Evolutionary conservation across 202 grass and related monocot species (phyloP), one percentile per base, ranked within the genome.

Genomic region (Schoenoplectus triqueter): DNA sequence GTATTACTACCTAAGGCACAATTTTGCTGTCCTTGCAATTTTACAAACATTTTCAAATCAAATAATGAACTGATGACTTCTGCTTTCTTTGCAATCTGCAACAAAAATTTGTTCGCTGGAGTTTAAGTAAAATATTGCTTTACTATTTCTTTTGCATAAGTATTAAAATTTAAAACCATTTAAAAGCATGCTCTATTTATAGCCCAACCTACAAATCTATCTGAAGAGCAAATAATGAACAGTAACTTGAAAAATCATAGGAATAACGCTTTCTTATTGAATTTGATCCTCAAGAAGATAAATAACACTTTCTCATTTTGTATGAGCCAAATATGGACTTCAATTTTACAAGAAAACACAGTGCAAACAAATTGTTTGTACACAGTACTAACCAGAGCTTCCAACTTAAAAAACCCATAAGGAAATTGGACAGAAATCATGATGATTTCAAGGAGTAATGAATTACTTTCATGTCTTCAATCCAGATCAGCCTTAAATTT

Each of bases 211-310:
- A 70, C 1, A 13, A 46, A 46, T 46, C 13, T 46, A 46, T 14
- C 13, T 70, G 11, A 46, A 42, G 21, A 13, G 3, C 65, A 13
- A 42, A 68, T 13, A 31, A 68, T 41, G 39, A 68, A 2, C 39
- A 2, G 4, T 42, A 68, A 0, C 45, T 45, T 69, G 41, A 45
- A 69, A 4, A 45, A 15, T 6, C 40, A 45, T 44, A 42, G 10
- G 65, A 69, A 69, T n/a, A 42, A 73, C 46, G 11, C 71, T 42
- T 78, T 78, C 54, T 14, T 22, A 76, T 76, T 56, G 50, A 10
- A 39, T 1, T 15, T 6, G 11, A 71, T 76, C 9, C 49, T n/a
- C 5, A 10, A 75, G 20, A 45, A n/a, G 4, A n/a, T 6, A 11
- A 45, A 69, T 44, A 4, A 4, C 67, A 69, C 45, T 69, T 44